A percentile compares a stretch with the other conserved stretches of the same genome.
Evolutionary conservation across 1,284 basidiomycete species (phyloP).

Genomic region (Xanthoconium separans): DNA sequence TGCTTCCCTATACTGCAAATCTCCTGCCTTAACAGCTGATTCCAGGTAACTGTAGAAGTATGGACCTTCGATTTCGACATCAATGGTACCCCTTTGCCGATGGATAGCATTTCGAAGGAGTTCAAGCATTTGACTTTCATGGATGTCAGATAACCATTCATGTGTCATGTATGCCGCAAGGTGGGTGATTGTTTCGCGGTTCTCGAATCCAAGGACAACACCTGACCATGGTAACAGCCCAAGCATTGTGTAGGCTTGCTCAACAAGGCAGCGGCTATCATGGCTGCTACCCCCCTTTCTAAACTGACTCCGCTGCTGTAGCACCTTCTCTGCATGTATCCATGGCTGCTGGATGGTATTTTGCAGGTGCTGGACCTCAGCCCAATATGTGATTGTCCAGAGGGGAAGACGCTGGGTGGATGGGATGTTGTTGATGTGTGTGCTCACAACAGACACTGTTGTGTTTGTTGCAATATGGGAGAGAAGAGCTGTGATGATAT

Average conservation of each 20-base stretch:
- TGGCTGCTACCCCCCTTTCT: too few species aligned
- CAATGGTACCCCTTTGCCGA: background rate
- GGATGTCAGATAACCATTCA: conserved; percentile 1
- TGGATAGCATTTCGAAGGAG: background rate
- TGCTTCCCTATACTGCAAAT: background rate
- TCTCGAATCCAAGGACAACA: background rate
- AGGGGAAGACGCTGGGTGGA: background rate
- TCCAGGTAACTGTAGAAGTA: background rate
- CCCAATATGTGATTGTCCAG: background rate
- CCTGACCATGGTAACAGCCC: background rate
- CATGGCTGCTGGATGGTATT: background rate
- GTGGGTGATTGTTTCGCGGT: background rate
- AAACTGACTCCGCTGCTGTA: too few species aligned
- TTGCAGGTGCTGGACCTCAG: background rate
- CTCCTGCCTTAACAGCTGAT: background rate
- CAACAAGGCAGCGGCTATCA: background rate
- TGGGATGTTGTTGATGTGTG: background rate
- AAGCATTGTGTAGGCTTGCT: background rate
- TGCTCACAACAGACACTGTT: background rate
- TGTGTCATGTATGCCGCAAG: background rate
- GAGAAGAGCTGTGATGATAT: background rate
- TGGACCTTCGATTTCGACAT: background rate
- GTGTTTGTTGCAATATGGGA: background rate
- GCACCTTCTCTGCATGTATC: background rate
- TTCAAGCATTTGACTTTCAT: background rate